A percentile compares a stretch with the other conserved stretches of the same genome.
phyloP scores from a whole-genome alignment of 345 rosid species.

The Eutrema japonicum region DNA sequence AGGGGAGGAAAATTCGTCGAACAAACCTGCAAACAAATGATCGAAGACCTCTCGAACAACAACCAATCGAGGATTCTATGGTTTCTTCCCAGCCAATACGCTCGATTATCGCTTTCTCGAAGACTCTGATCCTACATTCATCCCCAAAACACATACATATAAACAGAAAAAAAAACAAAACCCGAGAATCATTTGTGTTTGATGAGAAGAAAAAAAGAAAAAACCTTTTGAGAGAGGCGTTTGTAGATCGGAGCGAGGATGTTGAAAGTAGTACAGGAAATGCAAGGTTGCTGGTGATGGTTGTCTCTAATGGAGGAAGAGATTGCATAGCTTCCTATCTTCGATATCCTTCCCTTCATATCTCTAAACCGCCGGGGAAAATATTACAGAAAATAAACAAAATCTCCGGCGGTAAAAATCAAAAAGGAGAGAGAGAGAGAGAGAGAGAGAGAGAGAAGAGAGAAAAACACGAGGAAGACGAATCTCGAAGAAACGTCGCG shows the following conservation, averaged over 20 bases:
- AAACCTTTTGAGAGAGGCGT: constrained; percentile 65
- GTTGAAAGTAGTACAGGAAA: constrained; percentile 84
- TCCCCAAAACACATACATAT: neutral
- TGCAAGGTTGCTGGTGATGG: constrained; percentile 72
- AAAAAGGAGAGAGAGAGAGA: neutral
- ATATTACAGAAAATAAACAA: neutral
- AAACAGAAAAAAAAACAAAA: neutral
- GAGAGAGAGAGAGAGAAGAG: neutral
- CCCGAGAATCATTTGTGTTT: neutral
- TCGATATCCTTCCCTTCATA: constrained; percentile 63
- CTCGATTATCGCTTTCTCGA: constrained; percentile 78
- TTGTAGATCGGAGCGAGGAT: constrained; percentile 92
- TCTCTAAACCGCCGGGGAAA: constrained; percentile 36
- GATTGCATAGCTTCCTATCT: constrained; percentile 90
- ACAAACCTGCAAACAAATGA: constrained; percentile 87
- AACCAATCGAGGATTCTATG: constrained; percentile 81
- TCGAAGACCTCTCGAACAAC: constrained; percentile 77
- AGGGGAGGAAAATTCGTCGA: neutral
- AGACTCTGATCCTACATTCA: constrained; percentile 60
- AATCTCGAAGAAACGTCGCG: constrained; percentile 39
- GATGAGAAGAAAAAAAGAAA: neutral
- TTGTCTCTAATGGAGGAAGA: constrained; percentile 66
- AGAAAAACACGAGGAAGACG: constrained; percentile 10
- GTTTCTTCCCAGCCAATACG: constrained; percentile 76
- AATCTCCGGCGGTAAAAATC: constrained; percentile 40